Percentiles rank a stretch among this genome's conserved stretches.
These are phyloP conservation scores for Exsudoporus frostii DNA, from an alignment of 768 basidiomycete species.

Conservation along the genomic window DNA sequence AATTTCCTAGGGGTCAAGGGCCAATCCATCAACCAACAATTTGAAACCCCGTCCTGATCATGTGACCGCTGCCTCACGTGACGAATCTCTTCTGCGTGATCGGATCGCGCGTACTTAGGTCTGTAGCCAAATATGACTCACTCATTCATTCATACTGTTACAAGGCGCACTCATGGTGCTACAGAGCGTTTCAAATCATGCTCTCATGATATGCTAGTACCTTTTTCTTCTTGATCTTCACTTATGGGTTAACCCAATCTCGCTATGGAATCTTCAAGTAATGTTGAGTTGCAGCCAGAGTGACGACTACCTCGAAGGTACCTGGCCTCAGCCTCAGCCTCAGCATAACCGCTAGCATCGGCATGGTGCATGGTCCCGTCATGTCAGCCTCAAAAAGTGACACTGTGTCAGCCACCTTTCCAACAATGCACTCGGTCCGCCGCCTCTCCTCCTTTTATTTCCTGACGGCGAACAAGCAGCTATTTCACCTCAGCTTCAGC, in stretches of 20 bases:
- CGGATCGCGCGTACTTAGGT: too few relatives aligned
- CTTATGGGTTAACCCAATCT: too few relatives aligned
- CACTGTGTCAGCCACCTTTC: slow-evolving; percentile 20
- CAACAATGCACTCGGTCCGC: not conserved
- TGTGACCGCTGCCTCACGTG: too few relatives aligned
- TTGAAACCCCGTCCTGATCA: too few relatives aligned
- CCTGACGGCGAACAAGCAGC: not conserved
- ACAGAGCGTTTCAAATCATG: not conserved
- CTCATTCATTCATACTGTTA: not conserved
- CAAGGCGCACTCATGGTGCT: not conserved
- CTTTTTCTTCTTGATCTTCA: not conserved
- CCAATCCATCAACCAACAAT: too few relatives aligned
- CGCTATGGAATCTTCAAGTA: not conserved
- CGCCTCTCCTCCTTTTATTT: not conserved
- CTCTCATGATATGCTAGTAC: not conserved
- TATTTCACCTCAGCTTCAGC: not conserved
- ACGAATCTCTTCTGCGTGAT: too few relatives aligned
- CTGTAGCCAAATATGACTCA: too few relatives aligned
- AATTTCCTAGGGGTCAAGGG: too few relatives aligned
- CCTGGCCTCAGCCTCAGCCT: not conserved
- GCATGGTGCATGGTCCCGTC: not conserved
- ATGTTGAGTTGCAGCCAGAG: not conserved
- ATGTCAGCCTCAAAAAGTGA: slow-evolving; percentile 17
- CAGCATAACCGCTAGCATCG: not conserved
- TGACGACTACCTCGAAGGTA: not conserved